Conservation (phyloP, 2,329 filamentous ascomycete species). For the Catunica adiposa region DNA sequence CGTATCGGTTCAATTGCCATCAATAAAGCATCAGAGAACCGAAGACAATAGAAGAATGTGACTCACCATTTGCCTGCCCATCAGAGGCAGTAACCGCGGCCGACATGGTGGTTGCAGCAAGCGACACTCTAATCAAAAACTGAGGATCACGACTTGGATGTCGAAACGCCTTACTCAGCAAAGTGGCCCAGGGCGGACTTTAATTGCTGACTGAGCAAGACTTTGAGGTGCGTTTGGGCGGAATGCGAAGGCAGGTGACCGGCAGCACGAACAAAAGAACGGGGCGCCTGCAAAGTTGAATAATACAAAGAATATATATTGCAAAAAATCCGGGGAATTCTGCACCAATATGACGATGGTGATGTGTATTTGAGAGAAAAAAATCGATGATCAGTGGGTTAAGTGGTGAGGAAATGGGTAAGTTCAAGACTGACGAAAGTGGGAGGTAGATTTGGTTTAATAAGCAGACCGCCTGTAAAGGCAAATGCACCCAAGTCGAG, state of each 20-base stretch:
- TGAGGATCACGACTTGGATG: background rate
- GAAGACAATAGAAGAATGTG: background rate
- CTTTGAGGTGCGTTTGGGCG: background rate
- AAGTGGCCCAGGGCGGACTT: background rate
- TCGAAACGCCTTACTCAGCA: constrained; percentile 9
- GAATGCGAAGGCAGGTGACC: background rate
- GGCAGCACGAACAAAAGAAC: background rate
- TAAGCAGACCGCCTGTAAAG: background rate
- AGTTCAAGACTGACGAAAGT: background rate
- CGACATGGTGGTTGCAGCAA: background rate
- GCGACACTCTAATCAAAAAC: background rate
- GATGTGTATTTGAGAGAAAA: background rate
- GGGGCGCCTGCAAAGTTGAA: background rate
- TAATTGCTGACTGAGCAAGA: constrained; percentile 1
- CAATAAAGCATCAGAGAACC: background rate
- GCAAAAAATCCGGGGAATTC: background rate
- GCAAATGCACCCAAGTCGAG: background rate
- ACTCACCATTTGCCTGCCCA: background rate
- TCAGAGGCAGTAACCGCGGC: background rate
- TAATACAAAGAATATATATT: background rate
- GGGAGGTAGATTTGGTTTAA: background rate
- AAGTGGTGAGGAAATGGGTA: background rate
- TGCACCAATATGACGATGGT: background rate
- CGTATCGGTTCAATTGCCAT: background rate
- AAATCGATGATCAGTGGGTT: background rate